Evolutionary conservation across 2,329 filamentous ascomycete genomes (phyloP).

Genomic region (Colletotrichum tropicicola): DNA sequence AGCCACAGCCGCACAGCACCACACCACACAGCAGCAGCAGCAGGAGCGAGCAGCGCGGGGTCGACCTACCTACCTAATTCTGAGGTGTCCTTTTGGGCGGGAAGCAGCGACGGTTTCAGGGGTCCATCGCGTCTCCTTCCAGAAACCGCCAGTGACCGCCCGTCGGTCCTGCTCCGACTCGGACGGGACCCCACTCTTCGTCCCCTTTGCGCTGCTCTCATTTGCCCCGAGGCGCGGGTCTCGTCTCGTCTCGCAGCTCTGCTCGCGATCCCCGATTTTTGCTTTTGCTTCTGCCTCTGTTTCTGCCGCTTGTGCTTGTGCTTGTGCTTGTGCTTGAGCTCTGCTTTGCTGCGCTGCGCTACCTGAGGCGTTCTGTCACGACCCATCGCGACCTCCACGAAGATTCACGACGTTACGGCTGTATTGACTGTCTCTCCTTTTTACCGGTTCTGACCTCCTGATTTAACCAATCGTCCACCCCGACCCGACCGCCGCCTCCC

Average conservation of each 20-base stretch:
- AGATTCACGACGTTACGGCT: slow-evolving; percentile 30
- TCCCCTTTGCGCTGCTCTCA: not conserved
- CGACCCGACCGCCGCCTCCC: not conserved
- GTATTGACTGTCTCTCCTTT: slow-evolving; percentile 26
- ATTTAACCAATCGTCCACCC: not conserved
- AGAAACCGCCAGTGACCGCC: no score
- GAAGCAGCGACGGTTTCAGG: slow-evolving; percentile 21
- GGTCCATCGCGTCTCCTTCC: slow-evolving; percentile 25
- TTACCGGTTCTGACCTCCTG: not conserved
- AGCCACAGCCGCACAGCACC: not conserved
- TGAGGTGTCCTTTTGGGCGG: not conserved
- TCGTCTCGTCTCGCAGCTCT: slow-evolving; percentile 8
- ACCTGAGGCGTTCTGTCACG: slow-evolving; percentile 1
- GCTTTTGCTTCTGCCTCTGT: not conserved
- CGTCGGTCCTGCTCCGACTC: no score
- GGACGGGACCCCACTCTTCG: slow-evolving; percentile 12
- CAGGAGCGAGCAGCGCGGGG: slow-evolving; percentile 14
- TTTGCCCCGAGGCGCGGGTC: not conserved
- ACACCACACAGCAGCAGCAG: no score
- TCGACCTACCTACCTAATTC: no score
- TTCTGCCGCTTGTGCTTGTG: no score
- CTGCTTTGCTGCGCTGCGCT: not conserved
- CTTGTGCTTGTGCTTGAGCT: not conserved
- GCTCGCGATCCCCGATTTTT: not conserved
- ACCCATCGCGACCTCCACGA: slow-evolving; percentile 20